Percentiles rank a stretch among this genome's conserved stretches.
These are phyloP conservation scores for Pulveroboletus ravenelii DNA, from an alignment of 768 basidiomycete species.

Conservation along the genomic window DNA sequence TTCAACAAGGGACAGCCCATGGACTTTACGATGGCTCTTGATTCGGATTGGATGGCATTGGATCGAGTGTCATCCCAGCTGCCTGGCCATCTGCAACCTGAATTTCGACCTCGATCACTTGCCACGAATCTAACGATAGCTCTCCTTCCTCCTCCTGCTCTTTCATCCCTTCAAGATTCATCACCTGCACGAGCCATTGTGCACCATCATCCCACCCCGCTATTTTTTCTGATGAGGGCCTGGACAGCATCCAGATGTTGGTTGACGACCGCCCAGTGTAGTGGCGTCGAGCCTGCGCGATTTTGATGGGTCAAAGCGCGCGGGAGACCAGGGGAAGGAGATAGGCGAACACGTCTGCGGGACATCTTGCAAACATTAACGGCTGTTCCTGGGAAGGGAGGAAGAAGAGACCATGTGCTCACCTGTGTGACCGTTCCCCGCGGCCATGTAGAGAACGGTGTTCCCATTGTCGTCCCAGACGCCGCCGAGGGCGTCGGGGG, in stretches of 20 bases:
- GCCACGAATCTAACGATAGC: conserved; percentile 27
- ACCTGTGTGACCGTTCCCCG: conserved; percentile 89
- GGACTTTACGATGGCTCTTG: neutral
- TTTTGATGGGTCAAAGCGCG: conserved; percentile 25
- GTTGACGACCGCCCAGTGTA: conserved; percentile 92
- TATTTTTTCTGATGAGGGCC: conserved; percentile 54
- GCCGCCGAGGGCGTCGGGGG: conserved; percentile 41
- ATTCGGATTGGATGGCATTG: neutral
- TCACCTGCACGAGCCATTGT: conserved; percentile 74
- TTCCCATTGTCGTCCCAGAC: conserved; percentile 76
- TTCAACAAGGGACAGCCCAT: no score
- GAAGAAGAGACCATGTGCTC: conserved; percentile 15
- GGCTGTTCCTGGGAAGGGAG: neutral
- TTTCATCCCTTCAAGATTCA: conserved; percentile 59
- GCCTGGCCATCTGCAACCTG: conserved; percentile 67
- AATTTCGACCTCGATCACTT: conserved; percentile 63
- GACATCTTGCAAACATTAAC: conserved; percentile 35
- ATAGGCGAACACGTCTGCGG: conserved; percentile 68
- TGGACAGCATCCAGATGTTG: conserved; percentile 61
- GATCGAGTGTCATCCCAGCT: conserved; percentile 53
- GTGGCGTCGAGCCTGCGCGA: conserved; percentile 67
- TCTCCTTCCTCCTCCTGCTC: conserved; percentile 26
- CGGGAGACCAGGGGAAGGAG: conserved; percentile 56
- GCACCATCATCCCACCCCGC: conserved; percentile 82
- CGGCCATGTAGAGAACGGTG: conserved; percentile 79